Evolutionary conservation across 371 early-diverging fungal genomes (phyloP).

Genomic region (Smittium mucronatum): DNA sequence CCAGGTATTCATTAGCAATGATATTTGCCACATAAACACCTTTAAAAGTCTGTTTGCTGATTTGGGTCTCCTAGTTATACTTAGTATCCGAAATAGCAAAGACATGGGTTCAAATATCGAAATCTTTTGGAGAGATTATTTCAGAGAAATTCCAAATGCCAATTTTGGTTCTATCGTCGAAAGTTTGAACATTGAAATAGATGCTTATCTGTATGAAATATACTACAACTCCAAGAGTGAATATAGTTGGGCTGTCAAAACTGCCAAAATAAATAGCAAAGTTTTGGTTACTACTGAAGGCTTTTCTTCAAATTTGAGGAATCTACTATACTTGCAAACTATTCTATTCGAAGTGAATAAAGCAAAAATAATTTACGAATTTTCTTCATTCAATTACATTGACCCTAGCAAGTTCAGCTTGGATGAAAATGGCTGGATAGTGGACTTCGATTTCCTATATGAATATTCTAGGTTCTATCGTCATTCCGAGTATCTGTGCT

Average conservation of each 20-base stretch:
- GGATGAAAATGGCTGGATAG: slow-evolving; percentile 1
- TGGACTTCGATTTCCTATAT: not conserved
- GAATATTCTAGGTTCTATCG: not conserved
- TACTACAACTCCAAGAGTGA: not conserved
- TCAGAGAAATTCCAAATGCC: not conserved
- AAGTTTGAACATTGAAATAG: not conserved
- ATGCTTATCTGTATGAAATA: not conserved
- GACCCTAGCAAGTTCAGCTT: not conserved
- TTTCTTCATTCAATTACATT: not conserved
- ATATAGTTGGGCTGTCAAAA: not conserved
- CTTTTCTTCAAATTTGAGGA: not conserved
- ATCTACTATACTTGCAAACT: not conserved
- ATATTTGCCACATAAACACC: too few species aligned
- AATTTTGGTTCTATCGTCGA: not conserved
- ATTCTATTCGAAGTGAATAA: not conserved
- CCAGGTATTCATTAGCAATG: too few species aligned
- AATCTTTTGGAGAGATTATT: not conserved
- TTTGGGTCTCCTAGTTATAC: too few species aligned
- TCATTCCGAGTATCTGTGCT: not conserved
- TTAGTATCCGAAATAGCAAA: too few species aligned
- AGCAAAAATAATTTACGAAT: not conserved
- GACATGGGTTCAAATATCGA: too few species aligned
- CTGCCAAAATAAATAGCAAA: not conserved
- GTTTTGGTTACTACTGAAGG: not conserved
- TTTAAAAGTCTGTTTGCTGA: too few species aligned